Evolutionary conservation across 345 rosid species (phyloP).

Genomic region (Theobroma cacao): DNA sequence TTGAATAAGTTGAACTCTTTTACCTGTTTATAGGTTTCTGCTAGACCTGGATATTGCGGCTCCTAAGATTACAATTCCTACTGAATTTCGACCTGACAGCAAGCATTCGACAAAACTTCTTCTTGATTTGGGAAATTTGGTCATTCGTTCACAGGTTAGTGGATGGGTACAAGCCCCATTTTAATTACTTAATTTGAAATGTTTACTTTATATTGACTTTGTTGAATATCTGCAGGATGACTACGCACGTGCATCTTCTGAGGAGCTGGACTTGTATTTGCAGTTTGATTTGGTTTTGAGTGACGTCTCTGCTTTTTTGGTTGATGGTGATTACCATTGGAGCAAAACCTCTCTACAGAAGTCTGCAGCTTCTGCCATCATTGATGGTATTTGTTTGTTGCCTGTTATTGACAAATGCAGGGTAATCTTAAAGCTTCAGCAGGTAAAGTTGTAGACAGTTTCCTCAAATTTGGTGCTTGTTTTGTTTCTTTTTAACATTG

Average conservation of each 20-base stretch:
- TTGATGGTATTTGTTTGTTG: conserved; percentile 46
- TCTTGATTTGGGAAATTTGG: conserved; percentile 92
- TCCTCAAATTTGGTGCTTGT: too few relatives aligned
- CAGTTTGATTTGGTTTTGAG: conserved; percentile 91
- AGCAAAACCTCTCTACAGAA: conserved; percentile 36
- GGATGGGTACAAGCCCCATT: conserved; percentile 4
- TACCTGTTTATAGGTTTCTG: conserved; percentile 59
- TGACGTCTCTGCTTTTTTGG: conserved; percentile 88
- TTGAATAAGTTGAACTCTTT: conserved; percentile 12
- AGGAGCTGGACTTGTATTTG: conserved; percentile 72
- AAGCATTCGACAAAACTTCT: conserved; percentile 78
- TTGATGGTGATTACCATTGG: conserved; percentile 94
- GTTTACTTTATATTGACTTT: conserved; percentile 10
- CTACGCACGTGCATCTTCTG: conserved; percentile 39
- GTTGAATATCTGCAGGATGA: conserved; percentile 62
- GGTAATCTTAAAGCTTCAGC: conserved; percentile 78
- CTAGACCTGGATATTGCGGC: conserved; percentile 98
- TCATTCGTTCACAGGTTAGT: conserved; percentile 82
- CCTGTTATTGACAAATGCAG: conserved; percentile 96
- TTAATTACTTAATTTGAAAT: not conserved
- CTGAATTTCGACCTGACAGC: conserved; percentile 74
- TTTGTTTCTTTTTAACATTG: conserved; percentile 2
- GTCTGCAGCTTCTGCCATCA: conserved; percentile 29
- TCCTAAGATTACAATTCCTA: conserved; percentile 97
- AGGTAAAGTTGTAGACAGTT: conserved; percentile 48